Evolutionary conservation across 148 eudicot species (phyloP).

Genomic region (Cornus suecica): DNA sequence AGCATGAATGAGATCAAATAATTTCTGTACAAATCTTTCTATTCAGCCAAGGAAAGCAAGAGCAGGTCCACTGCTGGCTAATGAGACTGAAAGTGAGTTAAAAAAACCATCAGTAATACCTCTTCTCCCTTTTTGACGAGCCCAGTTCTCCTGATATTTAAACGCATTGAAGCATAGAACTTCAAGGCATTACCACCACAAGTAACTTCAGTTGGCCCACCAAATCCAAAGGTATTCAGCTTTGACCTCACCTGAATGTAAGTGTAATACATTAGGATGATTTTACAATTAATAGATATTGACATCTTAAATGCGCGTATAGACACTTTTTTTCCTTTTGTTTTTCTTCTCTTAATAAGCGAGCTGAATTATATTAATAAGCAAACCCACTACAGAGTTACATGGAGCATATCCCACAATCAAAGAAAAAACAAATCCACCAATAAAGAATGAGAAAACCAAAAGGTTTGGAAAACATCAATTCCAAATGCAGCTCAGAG

Average conservation of each 20-base stretch:
- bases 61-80: too few relatives aligned
- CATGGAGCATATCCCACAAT: not conserved
- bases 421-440: not conserved
- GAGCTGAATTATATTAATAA: too few relatives aligned
- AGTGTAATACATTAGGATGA: conserved; percentile 14
- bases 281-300: not conserved
- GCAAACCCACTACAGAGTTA: too few relatives aligned
- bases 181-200: conserved; percentile 99
- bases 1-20: not conserved
- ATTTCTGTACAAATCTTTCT: too few relatives aligned
- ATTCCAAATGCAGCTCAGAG: too few relatives aligned
- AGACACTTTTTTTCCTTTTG: too few relatives aligned
- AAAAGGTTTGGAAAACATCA: not conserved
- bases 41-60: too few relatives aligned
- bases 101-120: too few relatives aligned
- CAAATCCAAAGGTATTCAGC: conserved; percentile 74
- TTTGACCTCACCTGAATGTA: conserved; percentile 69
- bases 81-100: too few relatives aligned
- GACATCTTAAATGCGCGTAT: not conserved
- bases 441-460: not conserved
- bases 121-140: conserved; percentile 90
- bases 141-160: conserved; percentile 73
- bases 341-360: too few relatives aligned
- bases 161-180: conserved; percentile 92
- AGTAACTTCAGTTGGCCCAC: conserved; percentile 86